A percentile compares a stretch with the other conserved stretches of the same genome.
Conservation (phyloP, 805 yeast genomes). For the Ogataea populi-albae region DNA sequence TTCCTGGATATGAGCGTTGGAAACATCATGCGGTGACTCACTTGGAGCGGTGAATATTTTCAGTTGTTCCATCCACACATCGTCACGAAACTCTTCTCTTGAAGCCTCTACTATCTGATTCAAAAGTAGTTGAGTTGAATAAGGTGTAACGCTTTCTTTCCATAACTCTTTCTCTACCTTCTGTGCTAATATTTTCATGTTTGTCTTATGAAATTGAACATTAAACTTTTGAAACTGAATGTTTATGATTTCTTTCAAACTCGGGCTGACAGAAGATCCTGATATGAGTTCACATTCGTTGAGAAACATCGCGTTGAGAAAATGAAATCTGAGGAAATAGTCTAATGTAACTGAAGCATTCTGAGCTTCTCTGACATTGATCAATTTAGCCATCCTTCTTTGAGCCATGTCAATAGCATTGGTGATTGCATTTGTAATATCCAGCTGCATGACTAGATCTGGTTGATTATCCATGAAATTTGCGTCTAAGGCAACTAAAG, state of each 20-base stretch:
- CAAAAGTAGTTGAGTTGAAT: slow-evolving; percentile 45
- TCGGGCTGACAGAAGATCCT: slow-evolving; percentile 57
- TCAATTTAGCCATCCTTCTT: slow-evolving; percentile 69
- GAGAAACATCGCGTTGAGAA: slow-evolving; percentile 65
- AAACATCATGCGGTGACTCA: neutral
- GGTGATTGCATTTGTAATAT: slow-evolving; percentile 62
- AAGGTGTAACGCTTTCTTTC: slow-evolving; percentile 66
- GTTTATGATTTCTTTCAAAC: slow-evolving; percentile 65
- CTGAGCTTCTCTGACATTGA: slow-evolving; percentile 73
- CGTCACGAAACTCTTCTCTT: slow-evolving; percentile 39
- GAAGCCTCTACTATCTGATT: slow-evolving; percentile 50
- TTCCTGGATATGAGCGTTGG: slow-evolving; percentile 3
- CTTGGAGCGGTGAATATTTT: slow-evolving; percentile 17
- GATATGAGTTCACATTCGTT: slow-evolving; percentile 81
- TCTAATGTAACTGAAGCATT: slow-evolving; percentile 54
- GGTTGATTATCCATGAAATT: slow-evolving; percentile 30
- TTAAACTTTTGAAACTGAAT: slow-evolving; percentile 63
- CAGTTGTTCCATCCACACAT: slow-evolving; percentile 44
- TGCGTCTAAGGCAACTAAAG: slow-evolving; percentile 32
- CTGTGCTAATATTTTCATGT: slow-evolving; percentile 43
- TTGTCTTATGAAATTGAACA: slow-evolving; percentile 50
- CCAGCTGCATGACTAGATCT: slow-evolving; percentile 54
- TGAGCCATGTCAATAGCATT: slow-evolving; percentile 72
- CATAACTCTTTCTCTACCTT: slow-evolving; percentile 70
- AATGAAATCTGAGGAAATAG: slow-evolving; percentile 65